Percentiles rank a stretch among this genome's conserved stretches.
Evolutionary conservation across 495 filamentous ascomycete species (phyloP).

Genomic region (Schizothecium vesticola): DNA sequence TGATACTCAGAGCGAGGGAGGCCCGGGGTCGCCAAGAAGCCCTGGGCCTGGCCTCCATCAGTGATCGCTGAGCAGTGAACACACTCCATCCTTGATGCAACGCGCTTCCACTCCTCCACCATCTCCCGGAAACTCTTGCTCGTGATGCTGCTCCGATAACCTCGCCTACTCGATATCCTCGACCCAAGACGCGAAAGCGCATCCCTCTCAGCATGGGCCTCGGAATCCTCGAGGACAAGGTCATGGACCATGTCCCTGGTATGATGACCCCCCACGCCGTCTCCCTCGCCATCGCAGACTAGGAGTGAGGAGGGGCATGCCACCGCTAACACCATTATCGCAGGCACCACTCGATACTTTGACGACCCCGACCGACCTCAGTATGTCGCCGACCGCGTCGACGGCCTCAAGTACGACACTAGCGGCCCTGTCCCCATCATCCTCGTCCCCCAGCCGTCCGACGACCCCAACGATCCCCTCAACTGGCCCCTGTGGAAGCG

Average conservation of each 20-base stretch:
- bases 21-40: background rate
- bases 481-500: constrained; percentile 91
- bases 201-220: constrained; percentile 61
- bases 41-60: background rate
- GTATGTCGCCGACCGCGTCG: constrained; percentile 31
- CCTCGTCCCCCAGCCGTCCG: constrained; percentile 73
- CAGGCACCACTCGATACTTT: constrained; percentile 62
- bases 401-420: constrained; percentile 65
- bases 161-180: background rate
- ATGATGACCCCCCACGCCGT: constrained; percentile 9
- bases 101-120: background rate
- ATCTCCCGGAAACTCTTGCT: background rate
- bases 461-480: constrained; percentile 72
- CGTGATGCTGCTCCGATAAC: constrained; percentile 7
- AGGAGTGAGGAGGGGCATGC: background rate
- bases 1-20: background rate
- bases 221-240: constrained; percentile 65
- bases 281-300: background rate
- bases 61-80: background rate
- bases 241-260: constrained; percentile 70
- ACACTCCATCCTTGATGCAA: background rate
- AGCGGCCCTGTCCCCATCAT: constrained; percentile 63
- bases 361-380: constrained; percentile 48
- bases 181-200: background rate
- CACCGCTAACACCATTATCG: constrained; percentile 8